Percentiles rank a stretch among this genome's conserved stretches.
Conservation (phyloP, 2,329 filamentous ascomycete genomes). For the Acarospora socialis region DNA sequence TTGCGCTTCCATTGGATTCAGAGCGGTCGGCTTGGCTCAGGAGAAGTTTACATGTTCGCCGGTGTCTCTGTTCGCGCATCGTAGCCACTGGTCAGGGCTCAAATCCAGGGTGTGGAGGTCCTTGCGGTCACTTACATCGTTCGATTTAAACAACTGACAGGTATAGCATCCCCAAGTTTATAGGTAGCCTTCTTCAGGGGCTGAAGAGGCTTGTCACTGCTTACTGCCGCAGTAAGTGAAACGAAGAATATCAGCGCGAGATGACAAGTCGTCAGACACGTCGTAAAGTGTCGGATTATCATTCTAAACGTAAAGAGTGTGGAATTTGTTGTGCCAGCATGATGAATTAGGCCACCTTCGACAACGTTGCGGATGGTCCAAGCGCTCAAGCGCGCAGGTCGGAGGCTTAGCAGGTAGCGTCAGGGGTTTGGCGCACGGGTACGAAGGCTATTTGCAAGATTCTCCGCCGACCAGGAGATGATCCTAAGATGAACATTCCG, state of each 20-base stretch:
- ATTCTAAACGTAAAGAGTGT: too few species aligned
- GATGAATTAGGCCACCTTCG: too few species aligned
- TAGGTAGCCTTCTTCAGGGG: constrained; percentile 27
- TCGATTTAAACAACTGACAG: constrained; percentile 37
- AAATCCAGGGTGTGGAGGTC: constrained; percentile 1
- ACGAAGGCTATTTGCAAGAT: too few species aligned
- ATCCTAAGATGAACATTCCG: too few species aligned
- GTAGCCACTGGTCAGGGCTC: constrained; percentile 6
- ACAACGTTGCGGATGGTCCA: too few species aligned
- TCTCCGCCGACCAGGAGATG: too few species aligned
- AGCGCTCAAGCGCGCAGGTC: too few species aligned
- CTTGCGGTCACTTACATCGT: constrained; percentile 35
- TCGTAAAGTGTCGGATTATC: too few species aligned
- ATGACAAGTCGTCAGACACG: too few species aligned
- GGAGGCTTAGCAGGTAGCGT: too few species aligned
- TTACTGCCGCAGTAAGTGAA: constrained; percentile 25
- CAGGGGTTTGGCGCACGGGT: too few species aligned
- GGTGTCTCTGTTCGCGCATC: constrained; percentile 49
- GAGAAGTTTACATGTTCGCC: constrained; percentile 54
- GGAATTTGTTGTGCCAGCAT: too few species aligned
- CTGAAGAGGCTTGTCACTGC: constrained; percentile 28
- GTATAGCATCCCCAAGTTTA: constrained; percentile 34
- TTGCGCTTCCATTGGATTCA: constrained; percentile 5
- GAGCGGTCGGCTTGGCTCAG: not conserved
- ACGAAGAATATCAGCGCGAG: constrained; percentile 19